A percentile compares a stretch with the other conserved stretches of the same genome.
Conservation (phyloP, 1,284 basidiomycete species). For the Malassezia globosa region DNA sequence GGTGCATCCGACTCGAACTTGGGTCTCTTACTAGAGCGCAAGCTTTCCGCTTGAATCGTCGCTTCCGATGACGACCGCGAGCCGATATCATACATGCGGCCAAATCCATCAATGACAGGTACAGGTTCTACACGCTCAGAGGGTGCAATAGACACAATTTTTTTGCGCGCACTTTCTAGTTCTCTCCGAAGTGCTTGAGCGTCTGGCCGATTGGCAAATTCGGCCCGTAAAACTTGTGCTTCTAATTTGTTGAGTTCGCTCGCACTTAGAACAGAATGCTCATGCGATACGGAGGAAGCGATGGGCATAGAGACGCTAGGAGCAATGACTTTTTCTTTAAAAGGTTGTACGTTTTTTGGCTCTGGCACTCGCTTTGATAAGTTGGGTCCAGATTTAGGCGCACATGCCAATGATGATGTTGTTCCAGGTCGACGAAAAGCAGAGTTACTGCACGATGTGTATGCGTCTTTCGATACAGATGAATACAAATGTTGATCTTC, state of each 20-base stretch:
- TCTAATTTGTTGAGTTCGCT: slow-evolving; percentile 77
- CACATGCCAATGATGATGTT: slow-evolving; percentile 23
- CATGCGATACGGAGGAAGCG: not conserved
- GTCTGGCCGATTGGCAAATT: slow-evolving; percentile 61
- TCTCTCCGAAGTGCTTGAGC: slow-evolving; percentile 68
- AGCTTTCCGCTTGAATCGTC: slow-evolving; percentile 53
- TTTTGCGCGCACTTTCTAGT: slow-evolving; percentile 60
- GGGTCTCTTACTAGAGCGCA: not conserved
- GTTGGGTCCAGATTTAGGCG: slow-evolving; percentile 11
- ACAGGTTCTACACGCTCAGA: slow-evolving; percentile 46
- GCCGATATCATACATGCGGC: slow-evolving; percentile 82
- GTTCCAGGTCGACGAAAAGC: slow-evolving; percentile 32
- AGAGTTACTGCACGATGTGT: not conserved
- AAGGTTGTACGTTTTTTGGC: too few relatives aligned
- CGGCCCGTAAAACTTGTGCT: slow-evolving; percentile 81
- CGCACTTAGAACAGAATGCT: slow-evolving; percentile 37
- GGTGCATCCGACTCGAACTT: slow-evolving; percentile 1
- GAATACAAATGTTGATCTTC: slow-evolving; percentile 53
- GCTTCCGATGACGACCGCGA: slow-evolving; percentile 50
- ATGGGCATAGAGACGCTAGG: not conserved
- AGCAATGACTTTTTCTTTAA: slow-evolving; percentile 3
- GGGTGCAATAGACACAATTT: slow-evolving; percentile 27
- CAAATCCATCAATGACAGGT: slow-evolving; percentile 76
- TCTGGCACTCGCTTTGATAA: slow-evolving; percentile 13
- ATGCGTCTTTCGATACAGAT: slow-evolving; percentile 8